Evolutionary conservation across 2,329 filamentous ascomycete species (phyloP).

Genomic region (Alternaria brassicae): DNA sequence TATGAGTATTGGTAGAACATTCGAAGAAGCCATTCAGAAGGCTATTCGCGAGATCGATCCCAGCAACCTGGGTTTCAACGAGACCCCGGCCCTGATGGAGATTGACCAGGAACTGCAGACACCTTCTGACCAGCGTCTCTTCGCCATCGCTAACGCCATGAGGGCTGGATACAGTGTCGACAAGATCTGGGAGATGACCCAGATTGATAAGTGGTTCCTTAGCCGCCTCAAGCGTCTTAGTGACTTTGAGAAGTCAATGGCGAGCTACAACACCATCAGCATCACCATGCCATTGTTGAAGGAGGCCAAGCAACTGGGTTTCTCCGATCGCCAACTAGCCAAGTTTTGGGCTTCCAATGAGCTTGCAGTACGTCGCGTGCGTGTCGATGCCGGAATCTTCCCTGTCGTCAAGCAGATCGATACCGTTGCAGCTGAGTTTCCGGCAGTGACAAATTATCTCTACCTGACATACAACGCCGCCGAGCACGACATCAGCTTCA

Average conservation of each 20-base stretch:
- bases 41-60: slow-evolving; percentile 95
- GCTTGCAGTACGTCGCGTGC: slow-evolving; percentile 81
- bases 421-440: slow-evolving; percentile 96
- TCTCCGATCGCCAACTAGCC: slow-evolving; percentile 90
- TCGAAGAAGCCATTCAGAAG: slow-evolving; percentile 98
- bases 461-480: slow-evolving; percentile 95
- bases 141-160: slow-evolving; percentile 98
- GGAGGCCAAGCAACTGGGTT: slow-evolving; percentile 91
- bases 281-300: slow-evolving; percentile 71
- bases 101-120: slow-evolving; percentile 97
- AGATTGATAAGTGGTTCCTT: slow-evolving; percentile 99
- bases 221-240: slow-evolving; percentile 88
- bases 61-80: slow-evolving; percentile 93
- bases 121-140: slow-evolving; percentile 94
- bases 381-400: slow-evolving; percentile 84
- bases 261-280: slow-evolving; percentile 70
- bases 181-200: slow-evolving; percentile 97
- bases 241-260: slow-evolving; percentile 84
- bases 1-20: slow-evolving; percentile 96
- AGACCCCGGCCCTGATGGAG: slow-evolving; percentile 84
- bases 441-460: slow-evolving; percentile 91
- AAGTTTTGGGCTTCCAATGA: slow-evolving; percentile 96
- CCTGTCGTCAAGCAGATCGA: slow-evolving; percentile 98
- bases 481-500: slow-evolving; percentile 81
- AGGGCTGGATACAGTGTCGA: slow-evolving; percentile 90